phyloP scores from a whole-genome alignment of 176 grass and related monocot genomes.

The Zea luxurians region DNA sequence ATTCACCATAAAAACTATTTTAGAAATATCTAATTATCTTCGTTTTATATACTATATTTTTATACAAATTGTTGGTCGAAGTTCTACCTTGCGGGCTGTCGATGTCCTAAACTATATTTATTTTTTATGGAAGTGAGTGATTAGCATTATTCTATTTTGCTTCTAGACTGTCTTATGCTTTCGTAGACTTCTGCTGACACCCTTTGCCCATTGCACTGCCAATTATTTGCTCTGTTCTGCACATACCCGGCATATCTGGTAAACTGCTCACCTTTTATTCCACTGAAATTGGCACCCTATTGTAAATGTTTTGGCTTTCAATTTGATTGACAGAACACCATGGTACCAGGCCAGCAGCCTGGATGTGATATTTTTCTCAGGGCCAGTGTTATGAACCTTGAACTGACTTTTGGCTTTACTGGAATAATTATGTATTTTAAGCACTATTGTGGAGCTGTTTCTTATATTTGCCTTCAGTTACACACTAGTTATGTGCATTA shows the following conservation, averaged over 20 bases:
- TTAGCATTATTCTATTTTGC: slow-evolving; percentile 13
- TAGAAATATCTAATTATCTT: not conserved
- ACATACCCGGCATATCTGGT: not conserved
- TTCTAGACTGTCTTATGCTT: slow-evolving; percentile 10
- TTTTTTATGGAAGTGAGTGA: not conserved
- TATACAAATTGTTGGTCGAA: not conserved
- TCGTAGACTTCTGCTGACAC: not conserved
- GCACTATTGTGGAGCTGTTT: slow-evolving; percentile 4
- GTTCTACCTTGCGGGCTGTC: not conserved
- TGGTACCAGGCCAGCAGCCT: not conserved
- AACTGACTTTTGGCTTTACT: not conserved
- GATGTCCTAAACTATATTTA: not conserved
- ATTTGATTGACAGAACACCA: not conserved
- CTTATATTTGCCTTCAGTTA: slow-evolving; percentile 31
- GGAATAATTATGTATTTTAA: slow-evolving; percentile 22
- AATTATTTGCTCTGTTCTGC: not conserved
- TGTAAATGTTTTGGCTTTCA: not conserved
- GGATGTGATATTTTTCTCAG: not conserved
- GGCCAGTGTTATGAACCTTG: slow-evolving; percentile 14
- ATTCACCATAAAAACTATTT: not conserved
- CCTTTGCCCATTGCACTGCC: not conserved
- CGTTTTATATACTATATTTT: not conserved
- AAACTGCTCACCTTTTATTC: slow-evolving; percentile 27
- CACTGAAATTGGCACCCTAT: slow-evolving; percentile 6
- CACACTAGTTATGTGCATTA: slow-evolving; percentile 36